Percentiles rank a stretch among this genome's conserved stretches.
Evolutionary conservation across 768 basidiomycete genomes (phyloP).

Genomic region (Lactarius tabidus): DNA sequence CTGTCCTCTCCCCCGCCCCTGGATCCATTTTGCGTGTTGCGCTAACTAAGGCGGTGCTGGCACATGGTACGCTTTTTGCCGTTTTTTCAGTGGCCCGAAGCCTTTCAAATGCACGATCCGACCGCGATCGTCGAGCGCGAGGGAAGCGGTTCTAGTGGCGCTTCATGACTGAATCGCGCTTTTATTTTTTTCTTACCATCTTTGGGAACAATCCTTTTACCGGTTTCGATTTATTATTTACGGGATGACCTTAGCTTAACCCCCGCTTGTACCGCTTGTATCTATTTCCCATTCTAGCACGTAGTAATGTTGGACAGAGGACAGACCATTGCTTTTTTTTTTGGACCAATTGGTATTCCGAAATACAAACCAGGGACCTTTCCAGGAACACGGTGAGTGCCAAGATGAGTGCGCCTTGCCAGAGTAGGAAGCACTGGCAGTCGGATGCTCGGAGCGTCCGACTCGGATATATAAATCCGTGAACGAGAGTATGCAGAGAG

Average conservation of each 20-base stretch:
- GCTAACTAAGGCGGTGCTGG: background rate
- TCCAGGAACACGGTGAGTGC: too few species aligned
- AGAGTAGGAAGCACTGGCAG: too few species aligned
- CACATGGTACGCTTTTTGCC: background rate
- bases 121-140: slow-evolving; percentile 5
- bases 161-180: slow-evolving; percentile 2
- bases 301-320: too few species aligned
- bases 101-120: slow-evolving; percentile 16
- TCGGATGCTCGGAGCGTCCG: too few species aligned
- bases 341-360: too few species aligned
- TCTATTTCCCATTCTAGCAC: too few species aligned
- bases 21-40: background rate
- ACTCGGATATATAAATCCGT: too few species aligned
- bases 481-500: too few species aligned
- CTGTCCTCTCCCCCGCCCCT: background rate
- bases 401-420: too few species aligned
- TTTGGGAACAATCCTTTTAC: background rate
- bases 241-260: background rate
- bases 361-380: too few species aligned
- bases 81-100: slow-evolving; percentile 7
- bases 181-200: background rate
- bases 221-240: background rate
- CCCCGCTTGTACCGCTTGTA: background rate
- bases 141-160: background rate
- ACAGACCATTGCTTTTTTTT: too few species aligned